These are phyloP conservation scores for Lentinula detonsa DNA, from an alignment of 768 basidiomycete genomes.

Conservation along the genomic window DNA sequence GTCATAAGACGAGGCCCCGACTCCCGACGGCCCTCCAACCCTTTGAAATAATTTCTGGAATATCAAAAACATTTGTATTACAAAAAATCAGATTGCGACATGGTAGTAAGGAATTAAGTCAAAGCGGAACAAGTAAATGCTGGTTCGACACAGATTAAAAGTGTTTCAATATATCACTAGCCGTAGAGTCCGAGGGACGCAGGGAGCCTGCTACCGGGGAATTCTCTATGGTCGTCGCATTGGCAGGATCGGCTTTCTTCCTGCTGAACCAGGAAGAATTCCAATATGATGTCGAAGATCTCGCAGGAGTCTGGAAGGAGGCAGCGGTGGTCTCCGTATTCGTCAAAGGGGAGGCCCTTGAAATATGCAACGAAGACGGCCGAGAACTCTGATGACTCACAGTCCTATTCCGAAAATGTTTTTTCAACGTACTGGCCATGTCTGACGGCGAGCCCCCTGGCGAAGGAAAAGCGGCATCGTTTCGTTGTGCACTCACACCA, in stretches of 20 bases:
- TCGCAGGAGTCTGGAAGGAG: slow-evolving; percentile 19
- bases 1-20: too few species aligned
- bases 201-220: background rate
- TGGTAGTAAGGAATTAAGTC: background rate
- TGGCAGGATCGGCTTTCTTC: slow-evolving; percentile 43
- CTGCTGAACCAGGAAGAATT: slow-evolving; percentile 57
- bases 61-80: background rate
- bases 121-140: background rate
- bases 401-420: slow-evolving; percentile 45
- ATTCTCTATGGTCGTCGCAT: slow-evolving; percentile 42
- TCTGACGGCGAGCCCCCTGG: slow-evolving; percentile 59
- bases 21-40: too few species aligned
- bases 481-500: slow-evolving; percentile 31
- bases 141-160: background rate
- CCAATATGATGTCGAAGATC: slow-evolving; percentile 52
- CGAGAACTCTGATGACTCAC: slow-evolving; percentile 53
- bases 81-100: background rate
- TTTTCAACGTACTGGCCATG: slow-evolving; percentile 35
- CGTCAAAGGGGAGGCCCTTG: slow-evolving; percentile 43
- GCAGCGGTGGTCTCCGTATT: slow-evolving; percentile 15
- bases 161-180: slow-evolving; percentile 3
- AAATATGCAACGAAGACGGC: slow-evolving; percentile 51
- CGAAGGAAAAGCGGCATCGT: slow-evolving; percentile 41
- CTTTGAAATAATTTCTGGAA: background rate
- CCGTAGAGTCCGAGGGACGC: background rate